phyloP scores from a whole-genome alignment of 768 basidiomycete species.

The Leucogyrophana mollusca region DNA sequence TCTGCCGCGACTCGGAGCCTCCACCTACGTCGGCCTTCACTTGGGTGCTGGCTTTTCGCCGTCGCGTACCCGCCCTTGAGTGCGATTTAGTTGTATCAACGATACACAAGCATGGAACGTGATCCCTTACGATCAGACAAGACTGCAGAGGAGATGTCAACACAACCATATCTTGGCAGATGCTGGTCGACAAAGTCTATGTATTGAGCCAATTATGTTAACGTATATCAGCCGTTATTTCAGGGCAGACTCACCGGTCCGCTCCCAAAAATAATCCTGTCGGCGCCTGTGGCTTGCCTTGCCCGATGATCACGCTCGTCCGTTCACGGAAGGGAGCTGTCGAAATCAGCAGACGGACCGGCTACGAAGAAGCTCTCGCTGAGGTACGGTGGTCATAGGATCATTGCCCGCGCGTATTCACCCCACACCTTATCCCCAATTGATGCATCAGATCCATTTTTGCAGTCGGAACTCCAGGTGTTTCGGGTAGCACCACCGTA shows the following conservation, averaged over 20 bases:
- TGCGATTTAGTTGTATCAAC: not conserved
- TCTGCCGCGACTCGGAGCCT: conserved; percentile 49
- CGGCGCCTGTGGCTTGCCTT: not conserved
- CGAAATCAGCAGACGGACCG: conserved; percentile 13
- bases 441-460: not conserved
- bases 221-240: not conserved
- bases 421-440: conserved; percentile 4
- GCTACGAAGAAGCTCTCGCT: not conserved
- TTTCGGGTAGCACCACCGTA: not conserved
- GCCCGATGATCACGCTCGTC: not conserved
- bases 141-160: conserved; percentile 11
- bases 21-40: conserved; percentile 58
- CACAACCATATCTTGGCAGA: not conserved
- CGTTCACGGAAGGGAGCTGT: conserved; percentile 5
- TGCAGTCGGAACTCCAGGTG: not conserved
- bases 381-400: conserved; percentile 5
- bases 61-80: conserved; percentile 41
- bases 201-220: not conserved
- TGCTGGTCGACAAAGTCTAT: not conserved
- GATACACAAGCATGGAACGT: conserved; percentile 9
- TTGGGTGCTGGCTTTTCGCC: conserved; percentile 43
- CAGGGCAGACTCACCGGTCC: not conserved
- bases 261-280: not conserved
- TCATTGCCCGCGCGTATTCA: conserved; percentile 2
- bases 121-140: conserved; percentile 18